Conservation (phyloP, 2,329 filamentous ascomycete genomes). For the Orbilia oligospora region DNA sequence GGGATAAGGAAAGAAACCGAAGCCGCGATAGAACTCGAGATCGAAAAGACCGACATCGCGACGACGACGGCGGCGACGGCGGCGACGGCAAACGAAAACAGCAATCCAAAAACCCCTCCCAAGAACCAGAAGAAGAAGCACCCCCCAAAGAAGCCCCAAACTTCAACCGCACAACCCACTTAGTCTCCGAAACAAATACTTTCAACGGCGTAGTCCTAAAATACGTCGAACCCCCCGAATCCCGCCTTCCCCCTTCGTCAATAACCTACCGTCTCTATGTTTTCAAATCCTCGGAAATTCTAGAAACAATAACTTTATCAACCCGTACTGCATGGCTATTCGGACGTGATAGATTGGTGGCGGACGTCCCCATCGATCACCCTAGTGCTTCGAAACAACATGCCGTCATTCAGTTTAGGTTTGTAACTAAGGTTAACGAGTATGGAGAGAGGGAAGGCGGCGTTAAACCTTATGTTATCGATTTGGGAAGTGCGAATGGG, state of each 20-base stretch:
- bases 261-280: conserved; percentile 91
- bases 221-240: conserved; percentile 95
- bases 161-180: conserved; percentile 81
- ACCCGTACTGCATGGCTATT: conserved; percentile 90
- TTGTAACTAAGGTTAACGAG: conserved; percentile 85
- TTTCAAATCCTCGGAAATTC: conserved; percentile 85
- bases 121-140: conserved; percentile 66
- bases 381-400: conserved; percentile 96
- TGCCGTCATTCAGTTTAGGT: conserved; percentile 92
- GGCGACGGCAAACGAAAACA: too few relatives aligned
- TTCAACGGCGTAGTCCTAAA: conserved; percentile 88
- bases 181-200: conserved; percentile 90
- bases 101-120: conserved; percentile 7
- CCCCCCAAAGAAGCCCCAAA: conserved; percentile 87
- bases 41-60: not conserved
- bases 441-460: conserved; percentile 85
- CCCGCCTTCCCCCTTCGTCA: conserved; percentile 84
- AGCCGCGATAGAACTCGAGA: conserved; percentile 1
- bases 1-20: conserved; percentile 2
- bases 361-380: conserved; percentile 87
- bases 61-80: not conserved
- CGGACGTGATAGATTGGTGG: conserved; percentile 83
- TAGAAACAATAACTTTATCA: conserved; percentile 81
- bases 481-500: conserved; percentile 93
- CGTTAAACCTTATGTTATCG: conserved; percentile 89